phyloP scores from a whole-genome alignment of 202 grass and related monocot species.

The Cymbopogon flexuosus region DNA sequence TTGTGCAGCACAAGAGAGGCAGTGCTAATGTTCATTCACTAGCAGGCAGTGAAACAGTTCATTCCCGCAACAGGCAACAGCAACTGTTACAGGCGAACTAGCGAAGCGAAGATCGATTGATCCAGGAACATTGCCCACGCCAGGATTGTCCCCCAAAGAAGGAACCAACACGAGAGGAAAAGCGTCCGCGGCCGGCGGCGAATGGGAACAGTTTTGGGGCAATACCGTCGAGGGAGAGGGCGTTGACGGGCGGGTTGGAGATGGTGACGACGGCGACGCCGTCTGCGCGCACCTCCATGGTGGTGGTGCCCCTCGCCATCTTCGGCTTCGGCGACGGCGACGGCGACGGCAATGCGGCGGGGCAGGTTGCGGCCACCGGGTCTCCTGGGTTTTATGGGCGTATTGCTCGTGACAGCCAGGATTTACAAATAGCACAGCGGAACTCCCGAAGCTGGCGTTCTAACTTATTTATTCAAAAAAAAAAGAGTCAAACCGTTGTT shows the following conservation, averaged over 20 bases:
- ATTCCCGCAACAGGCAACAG: not conserved
- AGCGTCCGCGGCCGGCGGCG: not conserved
- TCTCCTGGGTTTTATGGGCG: too few relatives aligned
- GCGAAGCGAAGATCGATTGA: not conserved
- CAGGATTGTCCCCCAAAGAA: not conserved
- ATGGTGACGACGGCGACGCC: slow-evolving; percentile 80
- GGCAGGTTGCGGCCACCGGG: not conserved
- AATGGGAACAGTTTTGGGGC: not conserved
- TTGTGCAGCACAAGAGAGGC: too few relatives aligned
- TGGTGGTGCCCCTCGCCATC: slow-evolving; percentile 48
- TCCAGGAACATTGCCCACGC: not conserved
- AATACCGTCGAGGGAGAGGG: slow-evolving; percentile 57
- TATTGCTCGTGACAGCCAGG: too few relatives aligned
- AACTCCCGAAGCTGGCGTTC: too few relatives aligned
- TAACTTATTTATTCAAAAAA: too few relatives aligned
- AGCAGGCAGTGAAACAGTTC: not conserved
- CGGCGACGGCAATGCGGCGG: not conserved
- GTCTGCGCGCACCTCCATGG: slow-evolving; percentile 69
- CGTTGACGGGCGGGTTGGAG: slow-evolving; percentile 81
- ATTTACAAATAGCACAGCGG: too few relatives aligned
- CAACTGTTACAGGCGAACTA: not conserved
- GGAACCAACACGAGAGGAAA: not conserved
- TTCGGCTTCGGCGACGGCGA: not conserved
- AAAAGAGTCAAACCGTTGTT: too few relatives aligned
- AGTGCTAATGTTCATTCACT: too few relatives aligned